Conservation (phyloP, 106 monocot species). For the Allium sativum region DNA sequence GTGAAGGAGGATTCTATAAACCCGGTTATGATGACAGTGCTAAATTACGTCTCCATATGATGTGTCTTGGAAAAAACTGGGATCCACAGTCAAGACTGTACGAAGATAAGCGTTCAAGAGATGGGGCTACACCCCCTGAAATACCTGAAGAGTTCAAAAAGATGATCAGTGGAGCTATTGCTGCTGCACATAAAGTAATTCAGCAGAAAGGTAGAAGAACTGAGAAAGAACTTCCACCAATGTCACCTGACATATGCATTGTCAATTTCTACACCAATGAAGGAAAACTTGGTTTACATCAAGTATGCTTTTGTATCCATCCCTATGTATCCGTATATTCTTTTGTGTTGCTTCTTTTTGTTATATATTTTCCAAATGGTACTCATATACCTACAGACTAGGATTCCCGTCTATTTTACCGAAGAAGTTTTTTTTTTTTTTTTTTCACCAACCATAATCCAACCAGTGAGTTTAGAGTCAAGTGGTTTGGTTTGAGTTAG, state of each 20-base stretch:
- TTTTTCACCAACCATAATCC: too few relatives aligned
- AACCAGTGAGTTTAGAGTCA: too few relatives aligned
- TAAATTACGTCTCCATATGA: conserved; percentile 53
- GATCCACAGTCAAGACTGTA: conserved; percentile 45
- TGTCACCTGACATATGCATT: conserved; percentile 60
- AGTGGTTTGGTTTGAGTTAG: too few relatives aligned
- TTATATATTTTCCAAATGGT: too few relatives aligned
- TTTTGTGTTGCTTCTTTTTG: too few relatives aligned
- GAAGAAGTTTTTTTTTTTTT: background rate
- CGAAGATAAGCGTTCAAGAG: conserved; percentile 20
- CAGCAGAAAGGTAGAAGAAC: background rate
- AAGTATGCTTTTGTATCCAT: conserved; percentile 17
- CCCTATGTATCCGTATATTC: too few relatives aligned
- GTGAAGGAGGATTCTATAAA: conserved; percentile 51
- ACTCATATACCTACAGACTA: background rate
- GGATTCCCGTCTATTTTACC: background rate
- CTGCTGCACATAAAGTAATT: conserved; percentile 26
- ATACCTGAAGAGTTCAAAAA: conserved; percentile 37
- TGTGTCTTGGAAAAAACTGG: conserved; percentile 85
- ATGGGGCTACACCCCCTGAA: conserved; percentile 38
- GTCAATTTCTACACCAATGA: conserved; percentile 40
- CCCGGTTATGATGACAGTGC: conserved; percentile 52
- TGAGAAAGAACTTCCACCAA: conserved; percentile 31
- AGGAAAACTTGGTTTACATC: conserved; percentile 60
- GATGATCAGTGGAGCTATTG: conserved; percentile 30